Conservation (phyloP, 2,329 filamentous ascomycete species). For the Cordyceps cateniannulata region DNA sequence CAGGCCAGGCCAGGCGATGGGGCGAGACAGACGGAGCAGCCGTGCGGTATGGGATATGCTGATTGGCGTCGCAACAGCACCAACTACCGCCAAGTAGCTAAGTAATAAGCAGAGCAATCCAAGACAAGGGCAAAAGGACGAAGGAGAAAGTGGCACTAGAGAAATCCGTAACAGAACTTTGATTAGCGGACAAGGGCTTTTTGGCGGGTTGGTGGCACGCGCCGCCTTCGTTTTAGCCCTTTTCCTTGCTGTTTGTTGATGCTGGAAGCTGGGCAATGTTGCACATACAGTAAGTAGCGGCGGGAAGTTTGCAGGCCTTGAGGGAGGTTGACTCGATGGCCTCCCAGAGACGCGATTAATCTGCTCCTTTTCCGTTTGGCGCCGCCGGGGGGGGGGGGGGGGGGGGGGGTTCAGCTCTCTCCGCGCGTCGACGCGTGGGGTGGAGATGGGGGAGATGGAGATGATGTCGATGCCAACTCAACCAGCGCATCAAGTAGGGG, state of each 20-base stretch:
- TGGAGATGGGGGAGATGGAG: neutral
- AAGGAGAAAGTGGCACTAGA: neutral
- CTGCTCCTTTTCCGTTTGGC: neutral
- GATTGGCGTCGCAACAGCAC: constrained; percentile 3
- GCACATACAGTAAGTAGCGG: neutral
- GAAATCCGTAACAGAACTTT: neutral
- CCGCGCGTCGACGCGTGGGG: neutral
- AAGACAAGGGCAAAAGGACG: neutral
- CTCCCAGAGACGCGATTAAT: neutral
- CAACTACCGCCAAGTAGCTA: neutral
- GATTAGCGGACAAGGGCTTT: neutral
- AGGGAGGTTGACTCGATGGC: neutral
- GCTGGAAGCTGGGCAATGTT: neutral
- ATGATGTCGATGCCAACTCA: neutral
- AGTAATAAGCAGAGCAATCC: neutral
- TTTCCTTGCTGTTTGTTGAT: neutral
- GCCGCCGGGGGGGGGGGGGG: neutral
- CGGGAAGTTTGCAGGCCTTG: neutral
- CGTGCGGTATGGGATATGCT: constrained; percentile 1
- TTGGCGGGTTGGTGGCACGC: neutral
- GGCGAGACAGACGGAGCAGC: neutral
- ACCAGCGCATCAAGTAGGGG: neutral
- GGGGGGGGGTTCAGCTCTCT: neutral
- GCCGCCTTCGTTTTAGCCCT: neutral
- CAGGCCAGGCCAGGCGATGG: neutral